Evolutionary conservation across 345 rosid species (phyloP), one percentile per base, ranked within the genome.

Genomic region (Brassica cretica): DNA sequence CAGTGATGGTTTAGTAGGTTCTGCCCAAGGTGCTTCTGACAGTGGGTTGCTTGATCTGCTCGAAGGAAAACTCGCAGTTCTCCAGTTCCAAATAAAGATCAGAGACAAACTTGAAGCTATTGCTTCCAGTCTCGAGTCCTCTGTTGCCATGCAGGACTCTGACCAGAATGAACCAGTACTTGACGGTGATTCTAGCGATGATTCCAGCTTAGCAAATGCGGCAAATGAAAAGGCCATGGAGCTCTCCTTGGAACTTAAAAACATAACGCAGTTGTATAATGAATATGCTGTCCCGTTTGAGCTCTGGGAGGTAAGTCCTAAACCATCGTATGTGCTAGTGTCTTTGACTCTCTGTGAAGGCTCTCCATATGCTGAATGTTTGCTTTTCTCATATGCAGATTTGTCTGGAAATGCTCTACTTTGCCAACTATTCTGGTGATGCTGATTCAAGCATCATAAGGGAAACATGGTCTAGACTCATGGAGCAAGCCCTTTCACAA

Each of bases 231-330:
- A 91, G 88, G 92, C 91, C 80, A 88, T 85, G 82, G 99, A 95
- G 87, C 85, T 93, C 64, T 90, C 98, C 15, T 81, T 84, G 72
- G 96, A 95, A 84, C 87, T 91, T 74, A 95, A 93, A 84, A 95
- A 91, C 82, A 89, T 95, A 78, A 95, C 99, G 41, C 90, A 95
- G 82, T 85, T 95, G 71, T 95, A 91, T 78, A 95, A 93, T 82
- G 99, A 95, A 41, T 95, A 88, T 85, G 97, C 99, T 41, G 97
- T 91, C 81, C 98, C 96, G 44, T 95, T 93, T 82, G 96, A 87
- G 80, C 93, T 91, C 72, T 95, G 99, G 99, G 98, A 93, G 97
- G 99, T 91, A 80, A 21, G 64, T 75, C 64, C 58, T 76, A 6
- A 61, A 74, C 71, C 37, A 32, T 39, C 59, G 30, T 76, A 66